Base-by-base conservation (phyloP, 495 filamentous ascomycete species). In the Aspergillus affinis region DNA sequence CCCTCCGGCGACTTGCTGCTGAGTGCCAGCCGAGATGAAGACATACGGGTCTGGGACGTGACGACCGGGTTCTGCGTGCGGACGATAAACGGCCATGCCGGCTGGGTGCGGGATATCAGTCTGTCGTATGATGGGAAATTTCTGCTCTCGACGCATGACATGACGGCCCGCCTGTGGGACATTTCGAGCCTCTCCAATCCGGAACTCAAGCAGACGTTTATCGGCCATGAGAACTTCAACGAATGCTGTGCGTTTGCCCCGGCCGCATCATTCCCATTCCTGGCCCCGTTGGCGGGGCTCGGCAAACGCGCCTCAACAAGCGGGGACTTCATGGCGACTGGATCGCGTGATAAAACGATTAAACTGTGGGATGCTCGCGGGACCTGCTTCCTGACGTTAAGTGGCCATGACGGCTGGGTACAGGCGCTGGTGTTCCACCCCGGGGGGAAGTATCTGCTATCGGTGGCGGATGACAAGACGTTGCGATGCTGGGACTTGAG, bases 361-460 rank as follows among this genome's bases (percentile, higher is more conserved):
- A 86, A 86, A 68, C 69, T 98, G 10, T 97, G 92, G 92, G 91
- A 96, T 73, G 80, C 84, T 4, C 82, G 92, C 52, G 93, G 93
- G n/a, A 91, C 90, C 10, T 81, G 90, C 50, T 86, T 98, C 65
- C 95, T 91, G 74, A 93, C 89, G 3, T 79, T 97, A 10, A 72
- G 87, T 2, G 93, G 93, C 5, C 93, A 98, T 67, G 93, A 98
- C 71, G 97, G 97, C 69, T 98, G 93, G 93, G 88, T 98, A 1
- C 85, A 91, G 7, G 89, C 80, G 3, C 66, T 97, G 17, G 88
- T 90, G 15, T 98, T 95, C 73, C 93, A 98, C 66, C 93, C 93
- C 0, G 92, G 90, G 2, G 93, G 93, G 0, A 96, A 94, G 73
- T 98, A 93, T 61, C 81, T 98, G 3, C 74, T 98, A 12, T 91